These are phyloP conservation scores for Osmanthus fragrans DNA, from an alignment of 257 asterid species.

Conservation along the genomic window DNA sequence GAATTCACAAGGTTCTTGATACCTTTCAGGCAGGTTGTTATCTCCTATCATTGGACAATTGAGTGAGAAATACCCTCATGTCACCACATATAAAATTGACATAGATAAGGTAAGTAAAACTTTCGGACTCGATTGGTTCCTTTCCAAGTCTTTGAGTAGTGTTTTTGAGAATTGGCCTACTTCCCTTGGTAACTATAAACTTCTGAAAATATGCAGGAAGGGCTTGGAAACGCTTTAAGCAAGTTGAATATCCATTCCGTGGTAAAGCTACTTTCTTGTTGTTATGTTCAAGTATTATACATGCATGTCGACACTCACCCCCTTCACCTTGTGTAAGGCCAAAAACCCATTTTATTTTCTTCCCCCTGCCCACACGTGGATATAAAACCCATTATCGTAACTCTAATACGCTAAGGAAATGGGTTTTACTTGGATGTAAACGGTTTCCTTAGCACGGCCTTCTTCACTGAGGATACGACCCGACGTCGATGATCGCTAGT, in stretches of 20 bases:
- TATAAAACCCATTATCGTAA: background rate
- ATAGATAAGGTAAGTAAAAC: slow-evolving; percentile 69
- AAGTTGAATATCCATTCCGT: slow-evolving; percentile 65
- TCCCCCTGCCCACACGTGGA: background rate
- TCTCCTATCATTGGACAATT: slow-evolving; percentile 80
- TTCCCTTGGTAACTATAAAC: slow-evolving; percentile 18
- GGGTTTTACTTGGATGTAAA: background rate
- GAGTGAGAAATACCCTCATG: slow-evolving; percentile 89
- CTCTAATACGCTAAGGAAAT: background rate
- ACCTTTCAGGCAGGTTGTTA: slow-evolving; percentile 66
- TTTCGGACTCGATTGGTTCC: background rate
- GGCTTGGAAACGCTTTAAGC: slow-evolving; percentile 60
- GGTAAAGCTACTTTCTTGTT: slow-evolving; percentile 43
- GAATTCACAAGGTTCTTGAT: background rate
- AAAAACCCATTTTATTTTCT: background rate
- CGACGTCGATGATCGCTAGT: background rate
- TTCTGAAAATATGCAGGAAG: slow-evolving; percentile 59
- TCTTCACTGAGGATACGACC: slow-evolving; percentile 7
- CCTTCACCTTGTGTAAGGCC: background rate
- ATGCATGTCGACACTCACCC: background rate
- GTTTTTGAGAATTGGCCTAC: slow-evolving; percentile 4
- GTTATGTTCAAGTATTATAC: slow-evolving; percentile 8
- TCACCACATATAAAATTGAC: slow-evolving; percentile 82
- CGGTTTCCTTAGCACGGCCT: background rate
- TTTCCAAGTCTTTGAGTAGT: background rate